phyloP scores from a whole-genome alignment of 2,329 filamentous ascomycete species.

The Trichophyton benhamiae region DNA sequence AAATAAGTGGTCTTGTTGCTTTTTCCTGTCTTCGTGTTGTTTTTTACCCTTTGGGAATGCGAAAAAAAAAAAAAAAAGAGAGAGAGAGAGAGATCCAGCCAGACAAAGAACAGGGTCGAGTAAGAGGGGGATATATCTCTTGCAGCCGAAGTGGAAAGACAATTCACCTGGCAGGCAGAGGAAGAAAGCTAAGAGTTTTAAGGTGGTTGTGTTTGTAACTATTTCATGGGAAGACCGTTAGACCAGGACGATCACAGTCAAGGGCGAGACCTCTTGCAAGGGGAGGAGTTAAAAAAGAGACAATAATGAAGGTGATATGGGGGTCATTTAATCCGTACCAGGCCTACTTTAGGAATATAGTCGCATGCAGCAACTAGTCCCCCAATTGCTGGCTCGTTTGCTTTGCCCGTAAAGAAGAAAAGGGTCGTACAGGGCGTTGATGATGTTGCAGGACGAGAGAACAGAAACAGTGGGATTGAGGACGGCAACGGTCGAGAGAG shows the following conservation, averaged over 20 bases:
- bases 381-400: not conserved
- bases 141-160: not conserved
- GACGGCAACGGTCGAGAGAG: not conserved
- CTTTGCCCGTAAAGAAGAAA: not conserved
- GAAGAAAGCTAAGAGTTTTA: slow-evolving; percentile 2
- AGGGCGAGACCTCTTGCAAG: not conserved
- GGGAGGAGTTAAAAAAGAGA: not conserved
- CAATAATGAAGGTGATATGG: not conserved
- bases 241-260: not conserved
- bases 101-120: not conserved
- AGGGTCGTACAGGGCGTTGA: not conserved
- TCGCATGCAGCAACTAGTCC: not conserved
- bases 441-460: not conserved
- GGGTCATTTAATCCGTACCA: not conserved
- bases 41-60: not conserved
- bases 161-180: not conserved
- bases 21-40: not conserved
- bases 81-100: not conserved
- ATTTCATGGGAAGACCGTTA: not conserved
- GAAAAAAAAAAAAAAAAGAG: too few relatives aligned
- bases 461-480: not conserved
- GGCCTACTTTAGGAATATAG: not conserved
- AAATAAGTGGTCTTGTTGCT: not conserved
- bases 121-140: not conserved
- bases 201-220: not conserved